These are phyloP conservation scores for Nyssa sinensis DNA, from an alignment of 148 eudicot genomes.

Conservation along the genomic window DNA sequence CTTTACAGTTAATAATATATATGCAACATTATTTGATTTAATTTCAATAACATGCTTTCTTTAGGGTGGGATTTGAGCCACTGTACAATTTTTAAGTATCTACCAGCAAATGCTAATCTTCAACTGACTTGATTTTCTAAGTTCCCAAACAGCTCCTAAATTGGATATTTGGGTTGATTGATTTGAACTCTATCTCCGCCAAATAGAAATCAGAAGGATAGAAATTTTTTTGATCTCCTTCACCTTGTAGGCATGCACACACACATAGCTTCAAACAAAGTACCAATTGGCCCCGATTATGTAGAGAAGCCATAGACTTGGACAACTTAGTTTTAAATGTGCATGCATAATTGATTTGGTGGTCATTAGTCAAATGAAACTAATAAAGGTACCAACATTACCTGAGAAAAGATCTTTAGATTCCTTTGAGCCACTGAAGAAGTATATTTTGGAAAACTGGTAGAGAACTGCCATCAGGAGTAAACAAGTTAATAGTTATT, in stretches of 20 bases:
- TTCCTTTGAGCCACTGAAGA: slow-evolving; percentile 88
- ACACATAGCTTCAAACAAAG: not conserved
- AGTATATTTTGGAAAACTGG: slow-evolving; percentile 79
- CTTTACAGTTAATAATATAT: not conserved
- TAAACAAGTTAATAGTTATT: not conserved
- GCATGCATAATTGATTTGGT: not conserved
- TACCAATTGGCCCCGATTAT: not conserved
- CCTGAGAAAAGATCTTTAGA: slow-evolving; percentile 77
- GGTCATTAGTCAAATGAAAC: not conserved
- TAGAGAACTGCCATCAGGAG: slow-evolving; percentile 54
- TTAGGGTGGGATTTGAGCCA: not conserved
- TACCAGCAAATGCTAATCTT: not conserved
- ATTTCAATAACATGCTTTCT: not conserved
- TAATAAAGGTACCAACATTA: slow-evolving; percentile 17
- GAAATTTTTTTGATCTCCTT: not conserved
- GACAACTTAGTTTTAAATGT: not conserved
- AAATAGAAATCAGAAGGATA: not conserved
- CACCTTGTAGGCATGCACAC: not conserved
- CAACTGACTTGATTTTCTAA: slow-evolving; percentile 1
- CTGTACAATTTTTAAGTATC: not conserved
- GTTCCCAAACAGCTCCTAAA: not conserved
- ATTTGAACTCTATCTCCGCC: not conserved
- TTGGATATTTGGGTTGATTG: not conserved
- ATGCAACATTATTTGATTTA: not conserved
- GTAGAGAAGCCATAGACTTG: not conserved